Percentiles rank a stretch among this genome's conserved stretches.
Evolutionary conservation across 2,329 filamentous ascomycete species (phyloP).

Genomic region (Xylogone sp.): DNA sequence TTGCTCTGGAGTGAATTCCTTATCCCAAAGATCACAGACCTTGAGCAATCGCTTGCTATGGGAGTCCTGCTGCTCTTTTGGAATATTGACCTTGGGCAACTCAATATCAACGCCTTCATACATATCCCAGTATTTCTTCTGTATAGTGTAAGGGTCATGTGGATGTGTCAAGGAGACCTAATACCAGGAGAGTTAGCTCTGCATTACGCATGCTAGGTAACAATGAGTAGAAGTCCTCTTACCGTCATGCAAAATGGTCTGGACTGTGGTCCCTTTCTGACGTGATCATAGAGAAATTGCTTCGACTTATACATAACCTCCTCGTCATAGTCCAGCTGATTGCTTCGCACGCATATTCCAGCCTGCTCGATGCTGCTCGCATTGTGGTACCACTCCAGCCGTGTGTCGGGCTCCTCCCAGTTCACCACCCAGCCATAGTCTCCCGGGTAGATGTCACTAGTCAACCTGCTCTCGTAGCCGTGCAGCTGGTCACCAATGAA

Average conservation of each 20-base stretch:
- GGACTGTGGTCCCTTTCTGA: constrained; percentile 69
- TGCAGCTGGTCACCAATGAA: constrained; percentile 94
- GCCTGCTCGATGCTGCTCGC: constrained; percentile 90
- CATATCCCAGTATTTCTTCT: constrained; percentile 87
- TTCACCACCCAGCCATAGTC: constrained; percentile 95
- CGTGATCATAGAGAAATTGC: constrained; percentile 87
- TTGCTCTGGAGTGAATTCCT: constrained; percentile 79
- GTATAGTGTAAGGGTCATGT: constrained; percentile 93
- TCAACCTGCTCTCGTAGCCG: constrained; percentile 87
- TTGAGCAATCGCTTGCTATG: constrained; percentile 85
- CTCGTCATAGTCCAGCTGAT: constrained; percentile 94
- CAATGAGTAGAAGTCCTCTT: constrained; percentile 20
- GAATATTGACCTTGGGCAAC: constrained; percentile 72
- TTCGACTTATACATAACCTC: constrained; percentile 91
- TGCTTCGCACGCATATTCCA: constrained; percentile 82
- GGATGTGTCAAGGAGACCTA: constrained; percentile 86
- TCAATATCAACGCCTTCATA: constrained; percentile 88
- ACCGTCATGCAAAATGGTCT: constrained; percentile 82
- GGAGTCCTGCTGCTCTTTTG: constrained; percentile 76
- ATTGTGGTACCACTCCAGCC: constrained; percentile 95
- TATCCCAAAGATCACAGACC: constrained; percentile 82
- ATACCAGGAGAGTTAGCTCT: neutral
- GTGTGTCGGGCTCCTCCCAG: constrained; percentile 84
- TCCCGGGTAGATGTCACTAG: constrained; percentile 92
- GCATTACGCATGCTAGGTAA: neutral